Percentiles rank a stretch among this genome's conserved stretches.
These are phyloP conservation scores for Annulohypoxylon moriforme DNA, from an alignment of 495 filamentous ascomycete genomes.

Conservation along the genomic window DNA sequence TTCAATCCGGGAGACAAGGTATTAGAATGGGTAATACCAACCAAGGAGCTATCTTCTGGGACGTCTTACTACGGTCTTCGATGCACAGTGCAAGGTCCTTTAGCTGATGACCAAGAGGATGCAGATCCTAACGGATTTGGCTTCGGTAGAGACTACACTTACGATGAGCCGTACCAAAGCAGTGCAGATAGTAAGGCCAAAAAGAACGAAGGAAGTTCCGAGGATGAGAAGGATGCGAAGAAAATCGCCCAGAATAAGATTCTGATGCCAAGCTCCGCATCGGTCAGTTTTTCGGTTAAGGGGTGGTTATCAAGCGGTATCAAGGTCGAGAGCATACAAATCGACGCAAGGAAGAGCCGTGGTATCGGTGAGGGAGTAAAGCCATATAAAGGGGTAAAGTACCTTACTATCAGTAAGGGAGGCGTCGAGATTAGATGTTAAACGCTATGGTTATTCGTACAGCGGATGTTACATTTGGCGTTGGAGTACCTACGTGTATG, in stretches of 20 bases:
- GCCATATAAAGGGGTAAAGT: slow-evolving; percentile 99
- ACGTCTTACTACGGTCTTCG: slow-evolving; percentile 75
- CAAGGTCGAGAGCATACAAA: slow-evolving; percentile 85
- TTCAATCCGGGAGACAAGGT: slow-evolving; percentile 76
- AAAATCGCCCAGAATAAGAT: slow-evolving; percentile 77
- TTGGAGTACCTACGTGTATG: slow-evolving; percentile 18
- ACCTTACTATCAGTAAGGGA: slow-evolving; percentile 85
- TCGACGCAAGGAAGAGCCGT: slow-evolving; percentile 86
- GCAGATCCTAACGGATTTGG: slow-evolving; percentile 62
- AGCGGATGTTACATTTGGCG: slow-evolving; percentile 31
- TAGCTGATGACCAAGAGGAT: slow-evolving; percentile 71
- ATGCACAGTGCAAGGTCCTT: slow-evolving; percentile 79
- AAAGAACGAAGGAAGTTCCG: slow-evolving; percentile 54
- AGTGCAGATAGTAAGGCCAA: slow-evolving; percentile 50
- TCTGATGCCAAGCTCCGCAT: slow-evolving; percentile 90
- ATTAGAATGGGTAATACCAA: slow-evolving; percentile 86
- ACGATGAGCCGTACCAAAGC: slow-evolving; percentile 69
- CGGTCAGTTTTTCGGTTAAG: slow-evolving; percentile 88
- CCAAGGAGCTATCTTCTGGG: slow-evolving; percentile 71
- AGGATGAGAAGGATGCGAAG: slow-evolving; percentile 59
- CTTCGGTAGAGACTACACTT: slow-evolving; percentile 67
- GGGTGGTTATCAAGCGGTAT: slow-evolving; percentile 97
- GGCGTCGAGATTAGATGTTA: slow-evolving; percentile 85
- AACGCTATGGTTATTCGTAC: not conserved
- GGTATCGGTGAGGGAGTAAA: slow-evolving; percentile 89